Evolutionary conservation across 345 rosid species (phyloP).

Genomic region (Alliaria petiolata): DNA sequence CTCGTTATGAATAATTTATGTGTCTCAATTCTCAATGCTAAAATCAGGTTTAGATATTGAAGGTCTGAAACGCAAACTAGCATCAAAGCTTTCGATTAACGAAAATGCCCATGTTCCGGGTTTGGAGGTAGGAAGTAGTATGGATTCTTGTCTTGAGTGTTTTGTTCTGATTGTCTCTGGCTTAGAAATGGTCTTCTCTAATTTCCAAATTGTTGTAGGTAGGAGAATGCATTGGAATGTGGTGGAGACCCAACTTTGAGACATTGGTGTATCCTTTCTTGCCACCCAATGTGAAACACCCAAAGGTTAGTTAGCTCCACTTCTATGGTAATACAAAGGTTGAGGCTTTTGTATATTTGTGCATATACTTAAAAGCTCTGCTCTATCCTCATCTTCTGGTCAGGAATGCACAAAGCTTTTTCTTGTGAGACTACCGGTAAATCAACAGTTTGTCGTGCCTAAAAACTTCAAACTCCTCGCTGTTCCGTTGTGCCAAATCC

Average conservation of each 20-base stretch:
- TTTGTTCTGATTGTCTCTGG: background rate
- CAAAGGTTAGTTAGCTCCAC: slow-evolving; percentile 51
- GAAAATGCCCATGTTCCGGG: slow-evolving; percentile 36
- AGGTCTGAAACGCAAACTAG: slow-evolving; percentile 75
- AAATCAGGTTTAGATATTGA: slow-evolving; percentile 42
- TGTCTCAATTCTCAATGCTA: background rate
- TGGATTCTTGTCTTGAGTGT: background rate
- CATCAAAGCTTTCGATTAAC: slow-evolving; percentile 52
- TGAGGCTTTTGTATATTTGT: background rate
- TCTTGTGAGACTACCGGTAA: slow-evolving; percentile 58
- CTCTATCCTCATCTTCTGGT: background rate
- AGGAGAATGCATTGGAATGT: slow-evolving; percentile 79
- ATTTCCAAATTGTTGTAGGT: slow-evolving; percentile 36
- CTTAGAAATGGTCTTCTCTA: background rate
- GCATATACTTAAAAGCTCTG: background rate
- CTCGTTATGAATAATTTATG: background rate
- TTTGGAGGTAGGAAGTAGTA: slow-evolving; percentile 60
- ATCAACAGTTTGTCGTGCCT: slow-evolving; percentile 69
- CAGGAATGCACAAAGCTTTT: slow-evolving; percentile 81
- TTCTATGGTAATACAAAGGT: background rate
- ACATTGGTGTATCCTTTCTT: slow-evolving; percentile 53
- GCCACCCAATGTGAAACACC: slow-evolving; percentile 54
- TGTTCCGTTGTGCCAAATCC: slow-evolving; percentile 74
- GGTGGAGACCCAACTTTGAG: slow-evolving; percentile 92
- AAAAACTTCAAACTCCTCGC: slow-evolving; percentile 76